Conservation (phyloP, 495 filamentous ascomycete species). For the Lentithecium fluviatile region DNA sequence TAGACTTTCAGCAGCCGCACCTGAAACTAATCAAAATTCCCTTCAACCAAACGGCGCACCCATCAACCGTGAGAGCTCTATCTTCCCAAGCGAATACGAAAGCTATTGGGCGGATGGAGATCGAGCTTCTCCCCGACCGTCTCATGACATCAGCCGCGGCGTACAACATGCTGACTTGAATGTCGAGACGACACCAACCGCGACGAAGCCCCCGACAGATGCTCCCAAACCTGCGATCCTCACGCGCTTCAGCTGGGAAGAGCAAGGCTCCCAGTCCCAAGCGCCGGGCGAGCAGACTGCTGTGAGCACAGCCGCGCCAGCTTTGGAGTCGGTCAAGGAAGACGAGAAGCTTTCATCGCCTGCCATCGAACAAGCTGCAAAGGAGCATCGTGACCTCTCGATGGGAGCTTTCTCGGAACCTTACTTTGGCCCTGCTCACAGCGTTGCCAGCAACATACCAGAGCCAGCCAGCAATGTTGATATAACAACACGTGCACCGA, state of each 20-base stretch:
- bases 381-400: conserved; percentile 33
- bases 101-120: conserved; percentile 55
- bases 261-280: not conserved
- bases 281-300: conserved; percentile 4
- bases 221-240: conserved; percentile 23
- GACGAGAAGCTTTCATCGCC: conserved; percentile 1
- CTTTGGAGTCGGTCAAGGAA: not conserved
- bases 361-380: not conserved
- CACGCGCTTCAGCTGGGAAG: conserved; percentile 44
- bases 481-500: conserved; percentile 15
- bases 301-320: not conserved
- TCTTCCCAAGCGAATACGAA: conserved; percentile 60
- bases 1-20: conserved; percentile 32
- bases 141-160: conserved; percentile 46
- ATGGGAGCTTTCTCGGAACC: conserved; percentile 34
- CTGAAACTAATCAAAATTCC: conserved; percentile 1
- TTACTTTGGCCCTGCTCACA: conserved; percentile 29
- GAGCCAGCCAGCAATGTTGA: conserved; percentile 10
- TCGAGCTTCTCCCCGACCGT: conserved; percentile 31
- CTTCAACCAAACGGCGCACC: conserved; percentile 16
- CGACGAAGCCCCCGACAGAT: not conserved
- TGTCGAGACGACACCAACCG: not conserved
- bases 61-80: conserved; percentile 47
- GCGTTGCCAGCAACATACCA: not conserved
- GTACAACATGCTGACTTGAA: not conserved